These are phyloP conservation scores for Coemansia sp. DNA, from an alignment of 192 early-diverging fungal species.

Conservation along the genomic window DNA sequence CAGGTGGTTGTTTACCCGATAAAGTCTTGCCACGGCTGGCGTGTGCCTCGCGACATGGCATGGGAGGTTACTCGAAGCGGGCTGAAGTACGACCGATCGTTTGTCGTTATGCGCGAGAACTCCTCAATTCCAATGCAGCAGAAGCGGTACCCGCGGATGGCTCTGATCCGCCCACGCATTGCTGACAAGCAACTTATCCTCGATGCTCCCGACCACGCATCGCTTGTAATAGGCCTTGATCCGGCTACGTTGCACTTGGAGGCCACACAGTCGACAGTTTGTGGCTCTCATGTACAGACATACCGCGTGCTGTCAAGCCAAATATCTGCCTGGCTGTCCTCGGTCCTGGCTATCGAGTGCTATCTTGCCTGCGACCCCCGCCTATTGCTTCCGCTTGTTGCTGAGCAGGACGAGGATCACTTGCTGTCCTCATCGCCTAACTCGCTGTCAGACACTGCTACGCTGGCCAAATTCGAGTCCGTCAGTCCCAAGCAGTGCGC, in stretches of 20 bases:
- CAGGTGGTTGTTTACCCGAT: slow-evolving; percentile 67
- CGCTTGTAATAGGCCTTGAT: slow-evolving; percentile 38
- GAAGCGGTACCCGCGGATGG: slow-evolving; percentile 68
- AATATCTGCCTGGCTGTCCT: slow-evolving; percentile 54
- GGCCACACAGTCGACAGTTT: slow-evolving; percentile 27
- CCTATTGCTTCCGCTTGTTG: slow-evolving; percentile 10
- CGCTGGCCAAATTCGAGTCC: not conserved
- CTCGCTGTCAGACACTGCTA: not conserved
- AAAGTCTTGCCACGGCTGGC: slow-evolving; percentile 76
- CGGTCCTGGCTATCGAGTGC: slow-evolving; percentile 51
- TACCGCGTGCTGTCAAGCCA: slow-evolving; percentile 25
- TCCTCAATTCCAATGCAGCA: slow-evolving; percentile 62
- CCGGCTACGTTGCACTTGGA: slow-evolving; percentile 27
- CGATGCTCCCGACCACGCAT: slow-evolving; percentile 31
- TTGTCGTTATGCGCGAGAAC: slow-evolving; percentile 53
- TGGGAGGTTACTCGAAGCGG: slow-evolving; percentile 47
- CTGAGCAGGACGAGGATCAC: not conserved
- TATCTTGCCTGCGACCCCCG: slow-evolving; percentile 54
- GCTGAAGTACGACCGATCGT: slow-evolving; percentile 39
- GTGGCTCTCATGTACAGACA: slow-evolving; percentile 22
- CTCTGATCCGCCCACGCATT: slow-evolving; percentile 62
- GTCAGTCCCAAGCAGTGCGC: not conserved
- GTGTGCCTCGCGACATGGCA: slow-evolving; percentile 16
- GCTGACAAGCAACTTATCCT: slow-evolving; percentile 52
- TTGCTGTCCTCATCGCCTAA: not conserved